These are phyloP conservation scores for Chlamydomonas eustigma DNA, from an alignment of 139 green algal genomes.

Conservation along the genomic window DNA sequence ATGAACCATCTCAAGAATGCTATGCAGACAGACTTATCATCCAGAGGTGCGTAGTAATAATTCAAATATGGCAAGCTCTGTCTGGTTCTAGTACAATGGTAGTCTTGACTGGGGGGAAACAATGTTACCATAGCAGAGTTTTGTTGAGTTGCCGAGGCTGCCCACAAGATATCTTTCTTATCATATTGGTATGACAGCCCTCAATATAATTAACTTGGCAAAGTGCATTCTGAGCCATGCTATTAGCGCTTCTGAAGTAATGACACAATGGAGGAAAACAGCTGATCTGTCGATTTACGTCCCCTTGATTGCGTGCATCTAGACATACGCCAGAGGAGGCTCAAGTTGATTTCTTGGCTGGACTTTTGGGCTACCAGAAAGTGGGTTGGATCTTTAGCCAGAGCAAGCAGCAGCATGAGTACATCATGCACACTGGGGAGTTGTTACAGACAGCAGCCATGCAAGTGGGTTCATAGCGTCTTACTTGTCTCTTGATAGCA, in stretches of 20 bases:
- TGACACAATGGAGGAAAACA: too few relatives aligned
- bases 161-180: too few relatives aligned
- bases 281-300: too few relatives aligned
- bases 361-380: constrained; percentile 43
- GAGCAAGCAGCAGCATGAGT: constrained; percentile 69
- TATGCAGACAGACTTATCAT: background rate
- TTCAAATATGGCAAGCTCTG: background rate
- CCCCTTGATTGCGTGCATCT: background rate
- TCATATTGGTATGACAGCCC: too few relatives aligned
- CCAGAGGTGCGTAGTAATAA: background rate
- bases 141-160: too few relatives aligned
- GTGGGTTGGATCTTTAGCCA: constrained; percentile 89
- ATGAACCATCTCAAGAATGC: constrained; percentile 84
- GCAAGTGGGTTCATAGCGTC: constrained; percentile 41
- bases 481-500: background rate
- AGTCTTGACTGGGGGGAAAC: too few relatives aligned
- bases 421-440: constrained; percentile 80
- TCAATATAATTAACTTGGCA: too few relatives aligned
- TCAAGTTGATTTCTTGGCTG: constrained; percentile 48
- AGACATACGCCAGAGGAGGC: constrained; percentile 35
- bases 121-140: too few relatives aligned
- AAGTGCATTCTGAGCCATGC: too few relatives aligned
- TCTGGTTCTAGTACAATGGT: too few relatives aligned
- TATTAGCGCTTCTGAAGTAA: too few relatives aligned
- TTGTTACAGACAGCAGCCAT: constrained; percentile 71